Conservation (phyloP, 176 grass and related monocot species). For the Oryza rufipogon region DNA sequence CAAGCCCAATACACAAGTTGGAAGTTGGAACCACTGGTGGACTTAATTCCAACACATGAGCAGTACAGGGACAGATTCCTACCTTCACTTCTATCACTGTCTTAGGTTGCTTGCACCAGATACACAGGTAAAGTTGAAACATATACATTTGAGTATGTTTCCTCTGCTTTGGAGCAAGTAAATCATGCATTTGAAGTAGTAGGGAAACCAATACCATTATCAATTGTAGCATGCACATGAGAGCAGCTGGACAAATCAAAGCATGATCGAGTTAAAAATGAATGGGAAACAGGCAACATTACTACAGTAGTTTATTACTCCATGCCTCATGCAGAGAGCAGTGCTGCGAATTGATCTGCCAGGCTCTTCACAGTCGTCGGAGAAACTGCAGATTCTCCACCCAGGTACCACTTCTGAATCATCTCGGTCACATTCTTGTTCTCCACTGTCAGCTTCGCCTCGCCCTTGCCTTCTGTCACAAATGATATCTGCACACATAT, state of each 20-base stretch:
- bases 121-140: not conserved
- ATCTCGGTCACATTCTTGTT: conserved; percentile 61
- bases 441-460: conserved; percentile 55
- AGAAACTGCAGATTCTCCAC: conserved; percentile 60
- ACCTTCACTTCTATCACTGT: not conserved
- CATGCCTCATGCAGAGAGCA: conserved; percentile 45
- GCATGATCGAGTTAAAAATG: not conserved
- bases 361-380: conserved; percentile 63
- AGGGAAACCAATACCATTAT: not conserved
- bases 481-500: conserved; percentile 60
- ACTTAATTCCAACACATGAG: conserved; percentile 5
- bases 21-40: not conserved
- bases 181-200: not conserved
- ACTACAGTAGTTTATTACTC: conserved; percentile 13
- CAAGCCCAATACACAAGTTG: conserved; percentile 9
- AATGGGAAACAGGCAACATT: not conserved
- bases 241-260: not conserved
- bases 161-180: not conserved
- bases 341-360: conserved; percentile 39
- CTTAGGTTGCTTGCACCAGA: not conserved
- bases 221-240: not conserved
- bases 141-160: not conserved
- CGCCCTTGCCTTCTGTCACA: conserved; percentile 66
- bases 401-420: conserved; percentile 87
- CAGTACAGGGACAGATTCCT: not conserved